These are phyloP conservation scores for Acacia concinna DNA, from an alignment of 331 rosid genomes.

Conservation along the genomic window DNA sequence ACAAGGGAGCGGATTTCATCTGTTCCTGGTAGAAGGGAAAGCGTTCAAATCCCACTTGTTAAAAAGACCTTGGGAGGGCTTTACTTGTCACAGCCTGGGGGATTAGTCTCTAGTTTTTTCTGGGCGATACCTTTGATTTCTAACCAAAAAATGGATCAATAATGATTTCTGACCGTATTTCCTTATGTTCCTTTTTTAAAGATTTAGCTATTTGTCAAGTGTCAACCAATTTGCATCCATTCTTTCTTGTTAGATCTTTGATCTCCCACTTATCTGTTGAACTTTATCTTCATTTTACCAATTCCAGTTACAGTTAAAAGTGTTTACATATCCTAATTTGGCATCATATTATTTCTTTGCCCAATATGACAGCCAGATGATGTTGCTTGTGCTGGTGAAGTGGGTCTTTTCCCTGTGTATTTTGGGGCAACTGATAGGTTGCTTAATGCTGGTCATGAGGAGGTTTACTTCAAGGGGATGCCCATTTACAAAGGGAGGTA, in stretches of 20 bases:
- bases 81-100: background rate
- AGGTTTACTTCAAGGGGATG: conserved; percentile 85
- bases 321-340: conserved; percentile 9
- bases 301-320: background rate
- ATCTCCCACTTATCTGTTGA: background rate
- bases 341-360: conserved; percentile 32
- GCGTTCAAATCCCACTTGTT: too few species aligned
- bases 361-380: conserved; percentile 59
- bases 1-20: too few species aligned
- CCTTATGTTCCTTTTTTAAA: background rate
- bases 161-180: background rate
- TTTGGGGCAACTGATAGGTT: conserved; percentile 71
- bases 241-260: conserved; percentile 1
- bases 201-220: conserved; percentile 9
- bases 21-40: background rate
- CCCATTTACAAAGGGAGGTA: conserved; percentile 78
- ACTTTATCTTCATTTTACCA: conserved; percentile 17
- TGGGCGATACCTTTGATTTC: too few species aligned
- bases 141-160: background rate
- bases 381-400: conserved; percentile 76
- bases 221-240: background rate
- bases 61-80: background rate
- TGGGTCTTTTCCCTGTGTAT: conserved; percentile 61
- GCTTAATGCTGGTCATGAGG: conserved; percentile 74
- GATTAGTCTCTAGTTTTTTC: background rate